phyloP scores from a whole-genome alignment of 2,329 filamentous ascomycete species.

The Phoma sp. region DNA sequence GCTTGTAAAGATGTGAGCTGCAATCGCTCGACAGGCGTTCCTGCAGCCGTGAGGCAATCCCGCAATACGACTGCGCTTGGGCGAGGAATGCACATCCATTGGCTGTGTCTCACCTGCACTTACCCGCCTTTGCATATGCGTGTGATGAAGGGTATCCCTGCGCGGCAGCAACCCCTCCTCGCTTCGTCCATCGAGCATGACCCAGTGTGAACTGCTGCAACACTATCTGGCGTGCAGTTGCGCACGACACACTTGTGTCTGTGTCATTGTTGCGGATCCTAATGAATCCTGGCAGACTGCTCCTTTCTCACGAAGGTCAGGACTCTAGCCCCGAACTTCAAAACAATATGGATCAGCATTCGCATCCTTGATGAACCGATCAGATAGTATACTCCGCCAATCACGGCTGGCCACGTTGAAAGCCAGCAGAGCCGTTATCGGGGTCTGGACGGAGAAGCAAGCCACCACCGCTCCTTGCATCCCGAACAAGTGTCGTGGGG shows the following conservation, averaged over 20 bases:
- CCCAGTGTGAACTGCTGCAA: slow-evolving; percentile 27
- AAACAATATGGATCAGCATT: slow-evolving; percentile 21
- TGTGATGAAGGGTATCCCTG: slow-evolving; percentile 46
- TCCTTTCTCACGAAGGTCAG: neutral
- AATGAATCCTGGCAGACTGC: neutral
- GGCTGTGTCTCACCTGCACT: slow-evolving; percentile 41
- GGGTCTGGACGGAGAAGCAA: slow-evolving; percentile 40
- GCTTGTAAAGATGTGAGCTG: slow-evolving; percentile 13
- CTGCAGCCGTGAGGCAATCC: slow-evolving; percentile 49
- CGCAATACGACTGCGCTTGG: slow-evolving; percentile 40
- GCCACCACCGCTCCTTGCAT: slow-evolving; percentile 48
- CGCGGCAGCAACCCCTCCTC: slow-evolving; percentile 24
- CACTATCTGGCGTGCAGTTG: slow-evolving; percentile 27
- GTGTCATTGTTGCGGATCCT: slow-evolving; percentile 10
- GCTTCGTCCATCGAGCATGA: slow-evolving; percentile 28
- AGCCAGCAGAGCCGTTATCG: slow-evolving; percentile 49
- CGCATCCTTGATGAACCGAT: slow-evolving; percentile 34
- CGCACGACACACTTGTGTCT: slow-evolving; percentile 27
- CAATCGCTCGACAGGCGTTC: slow-evolving; percentile 41
- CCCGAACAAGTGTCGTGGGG: slow-evolving; percentile 38
- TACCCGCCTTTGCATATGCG: slow-evolving; percentile 50
- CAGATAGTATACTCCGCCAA: slow-evolving; percentile 42
- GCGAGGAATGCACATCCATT: slow-evolving; percentile 27
- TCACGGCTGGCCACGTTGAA: slow-evolving; percentile 48
- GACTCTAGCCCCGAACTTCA: slow-evolving; percentile 1